phyloP scores from a whole-genome alignment of 2,329 filamentous ascomycete species.

The Amphichorda felina region DNA sequence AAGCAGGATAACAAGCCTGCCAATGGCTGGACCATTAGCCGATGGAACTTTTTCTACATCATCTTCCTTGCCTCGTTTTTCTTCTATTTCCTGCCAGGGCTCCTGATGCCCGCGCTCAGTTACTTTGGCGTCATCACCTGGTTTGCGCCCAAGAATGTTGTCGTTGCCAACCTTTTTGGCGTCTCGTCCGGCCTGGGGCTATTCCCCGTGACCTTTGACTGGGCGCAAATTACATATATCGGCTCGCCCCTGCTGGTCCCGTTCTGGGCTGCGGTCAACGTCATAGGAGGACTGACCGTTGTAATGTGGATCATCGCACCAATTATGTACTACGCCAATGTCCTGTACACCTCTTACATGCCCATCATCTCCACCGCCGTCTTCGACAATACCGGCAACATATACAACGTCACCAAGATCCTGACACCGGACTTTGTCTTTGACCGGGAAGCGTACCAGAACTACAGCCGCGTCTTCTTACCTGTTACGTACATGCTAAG shows the following conservation, averaged over 20 bases:
- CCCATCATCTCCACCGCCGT: conserved; percentile 76
- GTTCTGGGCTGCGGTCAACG: conserved; percentile 79
- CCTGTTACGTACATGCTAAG: conserved; percentile 82
- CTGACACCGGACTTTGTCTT: conserved; percentile 69
- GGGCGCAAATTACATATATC: conserved; percentile 82
- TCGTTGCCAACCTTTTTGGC: conserved; percentile 77
- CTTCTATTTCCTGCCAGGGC: conserved; percentile 78
- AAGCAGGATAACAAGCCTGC: conserved; percentile 73
- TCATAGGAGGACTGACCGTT: conserved; percentile 65
- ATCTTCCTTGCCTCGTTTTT: conserved; percentile 60
- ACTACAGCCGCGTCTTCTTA: conserved; percentile 75
- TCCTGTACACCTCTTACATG: conserved; percentile 74
- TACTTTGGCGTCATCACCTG: conserved; percentile 86
- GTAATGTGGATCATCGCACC: conserved; percentile 82
- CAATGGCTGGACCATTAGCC: conserved; percentile 70
- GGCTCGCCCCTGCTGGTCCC: conserved; percentile 75
- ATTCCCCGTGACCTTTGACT: conserved; percentile 82
- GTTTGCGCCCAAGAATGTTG: conserved; percentile 79
- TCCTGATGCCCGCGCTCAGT: conserved; percentile 73
- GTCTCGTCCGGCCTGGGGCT: conserved; percentile 75
- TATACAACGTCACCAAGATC: conserved; percentile 74
- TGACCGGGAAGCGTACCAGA: conserved; percentile 61
- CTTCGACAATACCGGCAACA: conserved; percentile 71
- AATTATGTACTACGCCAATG: conserved; percentile 68
- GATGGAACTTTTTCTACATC: conserved; percentile 74